Base-by-base conservation (phyloP, 176 grass and related monocot genomes). In the Triticum aestivum region DNA sequence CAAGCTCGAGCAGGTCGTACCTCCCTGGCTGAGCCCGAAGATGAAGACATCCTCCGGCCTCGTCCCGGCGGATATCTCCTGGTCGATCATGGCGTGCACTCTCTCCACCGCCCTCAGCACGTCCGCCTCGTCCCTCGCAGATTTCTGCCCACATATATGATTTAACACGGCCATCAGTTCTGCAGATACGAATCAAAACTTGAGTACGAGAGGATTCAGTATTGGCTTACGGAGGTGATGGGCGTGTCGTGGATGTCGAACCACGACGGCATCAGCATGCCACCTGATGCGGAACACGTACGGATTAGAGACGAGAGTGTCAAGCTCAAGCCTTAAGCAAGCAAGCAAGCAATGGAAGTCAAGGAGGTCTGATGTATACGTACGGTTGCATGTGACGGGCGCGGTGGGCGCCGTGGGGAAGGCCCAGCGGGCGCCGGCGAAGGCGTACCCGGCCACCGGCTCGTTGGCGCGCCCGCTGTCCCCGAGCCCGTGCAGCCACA, bases 1-100 rank as follows among this genome's bases (percentile, higher is more conserved):
- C 23, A 24, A 24, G 23, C 23, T 24, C 23, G 23, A 24, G 23
- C 23, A 24, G 23, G 23, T 24, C 23, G 23, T 35, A 35, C 34
- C 91, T 93, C 95, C 90, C 84, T 93, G 95, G 84, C 92, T 94
- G 45, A 97, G 84, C 58, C 95, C 91, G 54, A 89, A 87, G n/a
- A 97, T 69, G 79, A 97, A 93, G 11, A 97, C 80, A 18, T 93
- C 89, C 63, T 42, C 69, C 21, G 92, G 83, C 29, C 51, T 61
- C 52, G 85, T 88, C 4, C 89, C 87, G 11, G 89, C 71, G 17
- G 88, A 78, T 13, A 94, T 78, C 42, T 95, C 92, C 24, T 38
- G 88, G 89, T 97, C 89, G 56, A 97, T 89, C 79, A 94, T 94
- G 2, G 85, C 77, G 77, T 97, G 92, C 39, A 95, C 86, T 29